phyloP scores from a whole-genome alignment of 148 eudicot genomes.

The Arbutus unedo region DNA sequence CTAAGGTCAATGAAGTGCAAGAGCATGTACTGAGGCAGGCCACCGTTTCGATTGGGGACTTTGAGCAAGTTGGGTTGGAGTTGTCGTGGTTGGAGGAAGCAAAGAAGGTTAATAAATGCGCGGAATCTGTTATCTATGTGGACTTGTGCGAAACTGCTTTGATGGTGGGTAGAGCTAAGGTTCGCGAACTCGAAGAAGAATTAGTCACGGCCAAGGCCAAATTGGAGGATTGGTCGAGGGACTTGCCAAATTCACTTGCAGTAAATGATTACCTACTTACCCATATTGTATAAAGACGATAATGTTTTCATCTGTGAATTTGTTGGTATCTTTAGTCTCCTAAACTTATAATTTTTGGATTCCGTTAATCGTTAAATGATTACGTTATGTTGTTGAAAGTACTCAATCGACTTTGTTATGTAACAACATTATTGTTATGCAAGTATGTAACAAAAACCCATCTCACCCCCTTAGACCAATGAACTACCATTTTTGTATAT shows the following conservation, averaged over 20 bases:
- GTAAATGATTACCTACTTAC: background rate
- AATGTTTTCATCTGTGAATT: background rate
- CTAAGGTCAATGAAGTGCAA: conserved; percentile 7
- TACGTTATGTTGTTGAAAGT: no score
- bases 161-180: background rate
- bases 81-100: conserved; percentile 7
- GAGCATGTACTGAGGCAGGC: background rate
- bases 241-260: background rate
- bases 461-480: no score
- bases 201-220: background rate
- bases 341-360: background rate
- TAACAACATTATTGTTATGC: no score
- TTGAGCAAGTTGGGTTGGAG: background rate
- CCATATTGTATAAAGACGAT: background rate
- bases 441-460: no score
- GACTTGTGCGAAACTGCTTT: background rate
- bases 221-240: background rate
- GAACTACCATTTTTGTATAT: no score
- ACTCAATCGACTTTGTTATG: no score
- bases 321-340: background rate
- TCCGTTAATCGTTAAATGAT: no score
- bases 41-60: background rate
- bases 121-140: background rate
- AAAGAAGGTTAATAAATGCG: background rate
- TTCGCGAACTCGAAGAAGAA: conserved; percentile 10